These are phyloP conservation scores for Fomitopsis pinicola DNA, from an alignment of 1,284 basidiomycete species.

Conservation along the genomic window DNA sequence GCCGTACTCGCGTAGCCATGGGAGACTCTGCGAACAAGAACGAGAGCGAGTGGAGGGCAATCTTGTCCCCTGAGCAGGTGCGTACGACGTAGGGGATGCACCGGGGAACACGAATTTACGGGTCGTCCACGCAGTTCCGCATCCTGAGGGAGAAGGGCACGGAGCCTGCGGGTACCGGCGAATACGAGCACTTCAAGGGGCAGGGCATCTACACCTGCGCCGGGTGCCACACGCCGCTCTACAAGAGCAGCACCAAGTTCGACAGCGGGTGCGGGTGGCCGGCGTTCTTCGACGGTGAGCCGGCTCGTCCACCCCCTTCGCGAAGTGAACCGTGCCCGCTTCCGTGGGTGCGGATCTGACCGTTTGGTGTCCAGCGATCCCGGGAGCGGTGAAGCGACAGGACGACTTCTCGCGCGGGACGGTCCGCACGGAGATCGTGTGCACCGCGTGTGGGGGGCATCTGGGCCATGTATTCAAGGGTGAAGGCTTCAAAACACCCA, in stretches of 20 bases:
- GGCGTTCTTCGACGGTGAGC: conserved; percentile 87
- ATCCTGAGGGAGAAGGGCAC: conserved; percentile 87
- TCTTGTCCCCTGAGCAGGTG: conserved; percentile 83
- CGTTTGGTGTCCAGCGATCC: conserved; percentile 55
- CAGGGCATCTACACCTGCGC: conserved; percentile 73
- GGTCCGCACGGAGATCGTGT: conserved; percentile 73
- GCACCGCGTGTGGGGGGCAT: conserved; percentile 85
- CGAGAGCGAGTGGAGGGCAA: conserved; percentile 83
- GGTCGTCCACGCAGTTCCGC: conserved; percentile 57
- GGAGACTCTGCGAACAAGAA: conserved; percentile 40
- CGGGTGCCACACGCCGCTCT: conserved; percentile 69
- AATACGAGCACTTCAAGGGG: conserved; percentile 69
- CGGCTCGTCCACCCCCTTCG: background rate
- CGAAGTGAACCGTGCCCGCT: background rate
- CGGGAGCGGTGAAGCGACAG: conserved; percentile 81
- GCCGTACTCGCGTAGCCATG: background rate
- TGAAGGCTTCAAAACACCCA: conserved; percentile 74
- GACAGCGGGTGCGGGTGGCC: conserved; percentile 95
- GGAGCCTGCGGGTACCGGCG: conserved; percentile 72
- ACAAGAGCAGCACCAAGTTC: conserved; percentile 90
- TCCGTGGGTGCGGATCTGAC: background rate
- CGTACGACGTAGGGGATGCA: background rate
- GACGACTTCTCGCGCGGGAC: conserved; percentile 57
- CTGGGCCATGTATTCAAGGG: conserved; percentile 94
- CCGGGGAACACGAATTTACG: background rate